Conservation (phyloP, 2,329 filamentous ascomycete species). For the Cladosporium velox region DNA sequence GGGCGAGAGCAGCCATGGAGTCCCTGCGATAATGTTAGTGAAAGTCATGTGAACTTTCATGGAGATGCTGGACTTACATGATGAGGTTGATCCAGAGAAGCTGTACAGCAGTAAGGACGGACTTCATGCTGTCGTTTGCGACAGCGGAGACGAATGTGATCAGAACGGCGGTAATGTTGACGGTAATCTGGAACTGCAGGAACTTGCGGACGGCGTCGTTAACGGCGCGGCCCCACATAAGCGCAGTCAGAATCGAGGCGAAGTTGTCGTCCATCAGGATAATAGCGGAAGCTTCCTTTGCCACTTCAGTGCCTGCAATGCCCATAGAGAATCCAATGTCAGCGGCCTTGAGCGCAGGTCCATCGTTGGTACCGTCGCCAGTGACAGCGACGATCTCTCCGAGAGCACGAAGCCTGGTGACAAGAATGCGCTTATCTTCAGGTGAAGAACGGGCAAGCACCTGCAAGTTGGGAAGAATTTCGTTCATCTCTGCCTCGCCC, state of each 20-base stretch:
- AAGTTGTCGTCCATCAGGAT: constrained; percentile 66
- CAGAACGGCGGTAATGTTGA: constrained; percentile 88
- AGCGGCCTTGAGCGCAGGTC: constrained; percentile 64
- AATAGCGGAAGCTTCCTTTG: constrained; percentile 65
- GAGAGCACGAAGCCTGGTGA: constrained; percentile 64
- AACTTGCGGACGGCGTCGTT: constrained; percentile 59
- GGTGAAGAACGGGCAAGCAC: constrained; percentile 70
- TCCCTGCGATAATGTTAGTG: constrained; percentile 49
- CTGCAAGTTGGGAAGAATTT: constrained; percentile 62
- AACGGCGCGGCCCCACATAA: constrained; percentile 63
- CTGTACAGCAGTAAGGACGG: constrained; percentile 85
- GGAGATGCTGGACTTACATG: constrained; percentile 57
- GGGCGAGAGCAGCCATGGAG: constrained; percentile 85
- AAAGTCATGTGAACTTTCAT: neutral
- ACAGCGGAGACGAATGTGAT: constrained; percentile 88
- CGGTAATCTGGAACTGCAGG: constrained; percentile 73
- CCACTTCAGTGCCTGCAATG: constrained; percentile 66
- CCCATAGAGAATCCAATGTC: constrained; percentile 71
- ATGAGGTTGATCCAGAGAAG: constrained; percentile 96
- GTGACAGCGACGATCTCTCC: constrained; percentile 68
- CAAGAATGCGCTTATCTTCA: constrained; percentile 68
- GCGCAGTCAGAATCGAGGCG: constrained; percentile 62
- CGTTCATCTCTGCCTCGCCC: constrained; percentile 49
- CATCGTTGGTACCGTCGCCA: constrained; percentile 68
- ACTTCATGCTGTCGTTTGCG: constrained; percentile 65